A percentile compares a stretch with the other conserved stretches of the same genome.
These are phyloP conservation scores for Limonium bicolor DNA, from an alignment of 148 eudicot species.

Conservation along the genomic window DNA sequence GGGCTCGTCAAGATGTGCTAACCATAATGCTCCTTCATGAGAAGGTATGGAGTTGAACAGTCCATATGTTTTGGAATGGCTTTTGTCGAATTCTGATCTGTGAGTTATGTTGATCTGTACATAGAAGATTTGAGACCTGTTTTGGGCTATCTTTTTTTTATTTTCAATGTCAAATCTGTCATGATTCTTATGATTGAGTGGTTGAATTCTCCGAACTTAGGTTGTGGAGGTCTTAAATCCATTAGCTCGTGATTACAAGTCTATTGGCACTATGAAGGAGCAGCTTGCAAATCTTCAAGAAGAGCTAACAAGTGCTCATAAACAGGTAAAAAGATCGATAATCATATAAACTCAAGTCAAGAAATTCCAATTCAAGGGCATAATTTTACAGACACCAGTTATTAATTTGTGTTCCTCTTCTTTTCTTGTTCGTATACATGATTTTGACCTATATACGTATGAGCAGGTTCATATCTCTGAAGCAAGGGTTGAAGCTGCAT, in stretches of 20 bases:
- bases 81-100: no score
- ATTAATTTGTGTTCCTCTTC: neutral
- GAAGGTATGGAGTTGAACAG: no score
- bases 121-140: no score
- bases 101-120: no score
- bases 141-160: no score
- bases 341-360: neutral
- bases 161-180: no score
- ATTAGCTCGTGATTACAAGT: constrained; percentile 83
- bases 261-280: constrained; percentile 74
- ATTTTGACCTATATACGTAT: neutral
- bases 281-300: constrained; percentile 78
- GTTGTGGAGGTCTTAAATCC: constrained; percentile 93
- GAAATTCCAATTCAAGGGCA: neutral
- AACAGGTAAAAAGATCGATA: constrained; percentile 35
- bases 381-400: neutral
- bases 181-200: no score
- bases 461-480: constrained; percentile 87
- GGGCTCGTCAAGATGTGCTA: constrained; percentile 91
- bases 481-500: constrained; percentile 70
- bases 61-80: no score
- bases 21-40: constrained; percentile 86
- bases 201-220: constrained; percentile 22
- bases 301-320: constrained; percentile 78
- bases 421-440: constrained; percentile 2